Conservation (phyloP, 257 asterid genomes). For the Nicotiana attenuata region DNA sequence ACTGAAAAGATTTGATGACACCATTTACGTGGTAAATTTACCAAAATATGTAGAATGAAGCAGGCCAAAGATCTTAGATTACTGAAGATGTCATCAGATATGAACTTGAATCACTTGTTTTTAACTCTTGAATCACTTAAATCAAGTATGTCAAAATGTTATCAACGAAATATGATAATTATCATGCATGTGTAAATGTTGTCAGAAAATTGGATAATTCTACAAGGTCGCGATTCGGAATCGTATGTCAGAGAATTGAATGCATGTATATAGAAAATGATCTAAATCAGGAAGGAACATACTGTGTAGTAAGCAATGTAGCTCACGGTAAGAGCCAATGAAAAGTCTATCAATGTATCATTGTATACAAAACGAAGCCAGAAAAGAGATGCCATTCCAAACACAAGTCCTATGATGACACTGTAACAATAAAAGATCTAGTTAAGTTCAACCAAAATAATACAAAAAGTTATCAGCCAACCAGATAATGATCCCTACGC, state of each 20-base stretch:
- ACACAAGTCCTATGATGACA: constrained; percentile 5
- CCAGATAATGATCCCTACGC: constrained; percentile 4
- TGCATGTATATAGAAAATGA: neutral
- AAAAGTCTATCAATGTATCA: constrained; percentile 11
- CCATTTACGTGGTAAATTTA: neutral
- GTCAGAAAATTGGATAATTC: neutral
- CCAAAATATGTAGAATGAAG: neutral
- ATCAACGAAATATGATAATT: neutral
- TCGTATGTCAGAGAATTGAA: neutral
- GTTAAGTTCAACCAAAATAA: neutral
- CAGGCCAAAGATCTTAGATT: neutral
- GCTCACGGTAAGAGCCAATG: constrained; percentile 12
- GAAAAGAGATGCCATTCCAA: constrained; percentile 17
- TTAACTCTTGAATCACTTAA: neutral
- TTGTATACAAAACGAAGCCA: constrained; percentile 19
- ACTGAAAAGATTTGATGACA: neutral
- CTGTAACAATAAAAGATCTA: constrained; percentile 9
- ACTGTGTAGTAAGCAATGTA: constrained; percentile 18
- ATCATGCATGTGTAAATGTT: neutral
- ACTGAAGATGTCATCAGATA: neutral
- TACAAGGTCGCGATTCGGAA: neutral
- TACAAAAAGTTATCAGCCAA: neutral
- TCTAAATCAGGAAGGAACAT: constrained; percentile 7
- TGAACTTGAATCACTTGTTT: neutral
- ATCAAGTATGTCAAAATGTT: neutral